Conservation (phyloP, 1,284 basidiomycete species). For the Trametes sp. region DNA sequence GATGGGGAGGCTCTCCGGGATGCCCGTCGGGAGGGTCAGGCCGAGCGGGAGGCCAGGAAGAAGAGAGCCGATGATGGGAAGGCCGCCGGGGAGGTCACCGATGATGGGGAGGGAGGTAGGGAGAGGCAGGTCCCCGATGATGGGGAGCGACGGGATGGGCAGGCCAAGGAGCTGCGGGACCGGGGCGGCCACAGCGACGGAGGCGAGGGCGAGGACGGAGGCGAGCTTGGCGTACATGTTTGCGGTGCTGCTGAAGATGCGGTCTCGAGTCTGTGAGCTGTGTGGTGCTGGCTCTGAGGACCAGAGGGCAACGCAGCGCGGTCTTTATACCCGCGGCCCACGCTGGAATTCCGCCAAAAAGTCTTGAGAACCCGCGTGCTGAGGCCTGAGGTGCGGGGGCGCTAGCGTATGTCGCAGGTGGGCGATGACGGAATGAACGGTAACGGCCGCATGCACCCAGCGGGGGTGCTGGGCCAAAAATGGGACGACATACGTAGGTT, state of each 20-base stretch:
- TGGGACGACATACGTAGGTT: conserved; percentile 16
- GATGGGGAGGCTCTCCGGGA: conserved; percentile 4
- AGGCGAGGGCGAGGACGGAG: conserved; percentile 21
- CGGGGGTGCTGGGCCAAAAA: conserved; percentile 6
- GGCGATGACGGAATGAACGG: conserved; percentile 4
- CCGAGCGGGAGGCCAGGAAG: neutral
- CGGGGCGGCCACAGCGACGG: conserved; percentile 23
- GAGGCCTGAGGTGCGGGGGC: neutral
- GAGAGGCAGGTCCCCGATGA: neutral
- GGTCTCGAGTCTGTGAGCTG: neutral
- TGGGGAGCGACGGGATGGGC: conserved; percentile 8
- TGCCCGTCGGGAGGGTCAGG: neutral
- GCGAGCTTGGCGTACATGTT: conserved; percentile 28
- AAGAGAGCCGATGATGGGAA: neutral
- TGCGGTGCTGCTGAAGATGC: neutral
- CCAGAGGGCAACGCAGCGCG: no score
- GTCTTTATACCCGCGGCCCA: conserved; percentile 14
- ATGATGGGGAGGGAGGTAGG: neutral
- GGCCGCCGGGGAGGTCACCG: neutral
- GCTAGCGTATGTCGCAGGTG: neutral
- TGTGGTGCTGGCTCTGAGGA: neutral
- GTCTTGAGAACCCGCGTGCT: neutral
- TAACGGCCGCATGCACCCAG: conserved; percentile 5
- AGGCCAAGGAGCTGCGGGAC: conserved; percentile 17
- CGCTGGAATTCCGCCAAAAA: neutral